These are phyloP conservation scores for Stephania japonica DNA, from an alignment of 164 flowering plant species.

Conservation along the genomic window DNA sequence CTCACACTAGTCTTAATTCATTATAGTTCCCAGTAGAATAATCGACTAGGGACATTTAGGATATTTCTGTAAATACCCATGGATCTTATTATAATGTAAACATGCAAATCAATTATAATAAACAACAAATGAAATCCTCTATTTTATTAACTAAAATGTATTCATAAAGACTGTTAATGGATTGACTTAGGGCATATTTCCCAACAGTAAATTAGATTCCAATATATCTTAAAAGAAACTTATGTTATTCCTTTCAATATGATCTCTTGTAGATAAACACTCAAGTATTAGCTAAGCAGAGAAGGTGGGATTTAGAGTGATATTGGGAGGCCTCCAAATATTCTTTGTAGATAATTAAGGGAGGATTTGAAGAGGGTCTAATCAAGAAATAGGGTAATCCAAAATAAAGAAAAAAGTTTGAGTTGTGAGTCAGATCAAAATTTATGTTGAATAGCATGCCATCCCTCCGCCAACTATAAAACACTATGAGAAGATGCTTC, in stretches of 20 bases:
- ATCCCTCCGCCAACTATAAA: not conserved
- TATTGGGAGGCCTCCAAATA: not conserved
- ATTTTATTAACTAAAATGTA: too few relatives aligned
- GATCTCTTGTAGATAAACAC: not conserved
- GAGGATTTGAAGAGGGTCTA: conserved; percentile 3
- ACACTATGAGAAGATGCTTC: conserved; percentile 2
- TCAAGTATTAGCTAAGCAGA: not conserved
- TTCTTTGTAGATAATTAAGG: not conserved
- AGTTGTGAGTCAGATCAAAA: not conserved
- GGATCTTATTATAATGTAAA: too few relatives aligned
- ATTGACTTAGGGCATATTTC: too few relatives aligned
- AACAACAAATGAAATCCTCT: too few relatives aligned
- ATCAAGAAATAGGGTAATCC: not conserved
- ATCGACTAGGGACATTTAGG: too few relatives aligned
- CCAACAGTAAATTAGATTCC: too few relatives aligned
- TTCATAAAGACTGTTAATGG: too few relatives aligned
- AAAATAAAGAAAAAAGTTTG: too few relatives aligned
- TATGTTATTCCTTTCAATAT: not conserved
- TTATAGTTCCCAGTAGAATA: too few relatives aligned
- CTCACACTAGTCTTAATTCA: too few relatives aligned
- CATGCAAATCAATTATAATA: too few relatives aligned
- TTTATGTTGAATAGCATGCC: not conserved
- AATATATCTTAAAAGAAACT: not conserved
- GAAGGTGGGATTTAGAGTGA: not conserved
- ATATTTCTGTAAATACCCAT: too few relatives aligned